Base-by-base conservation (phyloP, 495 filamentous ascomycete genomes). In the Xylaria longipes region DNA sequence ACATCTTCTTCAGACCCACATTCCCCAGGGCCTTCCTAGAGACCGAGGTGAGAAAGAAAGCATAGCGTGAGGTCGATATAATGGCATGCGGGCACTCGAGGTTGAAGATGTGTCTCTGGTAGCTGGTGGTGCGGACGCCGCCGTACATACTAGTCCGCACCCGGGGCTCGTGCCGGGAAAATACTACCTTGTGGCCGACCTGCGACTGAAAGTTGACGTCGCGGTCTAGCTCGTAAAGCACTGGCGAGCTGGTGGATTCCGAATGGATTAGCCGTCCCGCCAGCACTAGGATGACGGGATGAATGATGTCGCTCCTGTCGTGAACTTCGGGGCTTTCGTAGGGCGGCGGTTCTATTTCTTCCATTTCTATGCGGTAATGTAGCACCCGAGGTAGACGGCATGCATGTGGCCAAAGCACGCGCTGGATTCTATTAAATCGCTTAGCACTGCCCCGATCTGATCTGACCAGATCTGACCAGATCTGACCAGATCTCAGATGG, bases 1-100 rank as follows among this genome's bases (percentile, higher is more conserved):
- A 62, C 1, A 37, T 62, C 58, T 65, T 71, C 45, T 65, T 71
- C 33, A 71, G 69, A 4, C 54, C 43, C 31, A 57, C 58, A n/a
- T 31, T 54, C 43, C 41, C 58, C 45, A 50, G 14, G 6, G 48
- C 22, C 58, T 39, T 48, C 46, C 69, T 50, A 1, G 69, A 71
- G 35, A 41, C 69, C 46, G 58, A 56, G n/a, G 69, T 65, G 29
- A 62, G 39, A 12, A 71, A 45, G 46, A 45, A 71, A 1, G 43
- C 3, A 6, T 66, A 66, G 15, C 29, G 46, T 9, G 64, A 66
- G 4, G 64, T 66, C 20, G 45, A 52, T 1, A 15, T 54, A 46
- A 66, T 22, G 27, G 64, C 45, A n/a, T 66, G 64, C n/a, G 64
- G 64, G n/a, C 45, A 35, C 31, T 66, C 64, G 17, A 66, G 64